Evolutionary conservation across 768 basidiomycete genomes (phyloP).

Genomic region (Mycena floridula): DNA sequence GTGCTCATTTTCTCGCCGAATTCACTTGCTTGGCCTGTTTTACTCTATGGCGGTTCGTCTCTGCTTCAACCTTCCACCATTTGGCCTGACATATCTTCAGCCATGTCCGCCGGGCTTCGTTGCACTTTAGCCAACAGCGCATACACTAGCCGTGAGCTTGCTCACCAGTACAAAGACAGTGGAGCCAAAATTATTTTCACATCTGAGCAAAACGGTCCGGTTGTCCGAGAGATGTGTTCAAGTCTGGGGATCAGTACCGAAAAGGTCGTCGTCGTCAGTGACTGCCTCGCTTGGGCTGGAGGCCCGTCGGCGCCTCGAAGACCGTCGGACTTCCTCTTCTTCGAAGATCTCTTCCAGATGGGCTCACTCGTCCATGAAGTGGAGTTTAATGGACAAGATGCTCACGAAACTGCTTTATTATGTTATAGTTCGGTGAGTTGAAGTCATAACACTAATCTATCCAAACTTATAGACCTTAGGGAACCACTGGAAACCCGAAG

Average conservation of each 20-base stretch:
- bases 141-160: constrained; percentile 47
- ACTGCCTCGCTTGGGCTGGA: constrained; percentile 39
- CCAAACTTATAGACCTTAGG: too few species aligned
- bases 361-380: constrained; percentile 49
- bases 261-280: constrained; percentile 51
- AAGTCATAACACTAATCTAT: too few species aligned
- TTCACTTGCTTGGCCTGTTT: constrained; percentile 43
- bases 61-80: not conserved
- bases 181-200: constrained; percentile 57
- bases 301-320: constrained; percentile 22
- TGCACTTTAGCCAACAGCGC: constrained; percentile 48
- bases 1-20: constrained; percentile 50
- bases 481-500: constrained; percentile 78
- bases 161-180: constrained; percentile 60
- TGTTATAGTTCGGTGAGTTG: constrained; percentile 5
- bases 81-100: constrained; percentile 8
- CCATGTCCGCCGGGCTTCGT: constrained; percentile 45
- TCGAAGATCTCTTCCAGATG: constrained; percentile 45
- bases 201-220: constrained; percentile 50
- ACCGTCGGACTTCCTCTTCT: constrained; percentile 23
- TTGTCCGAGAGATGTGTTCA: constrained; percentile 51
- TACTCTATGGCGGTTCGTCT: constrained; percentile 26
- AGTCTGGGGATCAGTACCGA: constrained; percentile 37
- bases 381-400: constrained; percentile 22
- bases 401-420: not conserved